A percentile compares a stretch with the other conserved stretches of the same genome.
phyloP scores from a whole-genome alignment of 2,329 filamentous ascomycete genomes.

The Aureobasidium subglaciale region DNA sequence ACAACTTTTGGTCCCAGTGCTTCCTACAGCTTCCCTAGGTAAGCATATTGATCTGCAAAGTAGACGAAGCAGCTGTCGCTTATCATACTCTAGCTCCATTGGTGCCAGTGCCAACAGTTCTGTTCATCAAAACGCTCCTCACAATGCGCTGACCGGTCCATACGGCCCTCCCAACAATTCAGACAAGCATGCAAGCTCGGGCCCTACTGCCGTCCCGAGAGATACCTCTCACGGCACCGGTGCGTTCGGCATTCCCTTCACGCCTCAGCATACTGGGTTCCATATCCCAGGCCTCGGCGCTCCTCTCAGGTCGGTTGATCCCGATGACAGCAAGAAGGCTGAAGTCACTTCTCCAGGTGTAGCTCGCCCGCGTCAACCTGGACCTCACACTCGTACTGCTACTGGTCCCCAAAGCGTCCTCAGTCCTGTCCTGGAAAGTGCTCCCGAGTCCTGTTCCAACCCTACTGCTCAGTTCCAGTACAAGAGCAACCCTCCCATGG shows the following conservation, averaged over 20 bases:
- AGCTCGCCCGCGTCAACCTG: background rate
- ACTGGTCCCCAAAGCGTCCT: background rate
- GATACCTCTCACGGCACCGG: background rate
- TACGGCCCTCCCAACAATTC: background rate
- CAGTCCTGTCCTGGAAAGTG: background rate
- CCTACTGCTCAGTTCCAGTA: background rate
- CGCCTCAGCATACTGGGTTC: background rate
- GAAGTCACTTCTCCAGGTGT: background rate
- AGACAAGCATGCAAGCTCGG: background rate
- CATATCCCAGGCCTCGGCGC: conserved; percentile 5
- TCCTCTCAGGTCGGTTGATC: background rate
- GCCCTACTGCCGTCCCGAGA: background rate
- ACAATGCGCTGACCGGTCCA: background rate
- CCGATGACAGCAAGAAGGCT: background rate
- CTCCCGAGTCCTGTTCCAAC: background rate
- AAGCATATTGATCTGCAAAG: background rate
- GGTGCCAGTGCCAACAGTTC: background rate
- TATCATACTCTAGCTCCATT: background rate
- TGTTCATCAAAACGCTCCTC: background rate
- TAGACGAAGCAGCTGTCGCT: background rate
- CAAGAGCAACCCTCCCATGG: background rate
- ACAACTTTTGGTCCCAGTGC: background rate
- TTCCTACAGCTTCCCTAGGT: background rate
- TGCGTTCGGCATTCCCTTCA: background rate
- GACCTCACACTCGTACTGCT: background rate